These are phyloP conservation scores for Diplodia mutila DNA, from an alignment of 2,329 filamentous ascomycete genomes.

Conservation along the genomic window DNA sequence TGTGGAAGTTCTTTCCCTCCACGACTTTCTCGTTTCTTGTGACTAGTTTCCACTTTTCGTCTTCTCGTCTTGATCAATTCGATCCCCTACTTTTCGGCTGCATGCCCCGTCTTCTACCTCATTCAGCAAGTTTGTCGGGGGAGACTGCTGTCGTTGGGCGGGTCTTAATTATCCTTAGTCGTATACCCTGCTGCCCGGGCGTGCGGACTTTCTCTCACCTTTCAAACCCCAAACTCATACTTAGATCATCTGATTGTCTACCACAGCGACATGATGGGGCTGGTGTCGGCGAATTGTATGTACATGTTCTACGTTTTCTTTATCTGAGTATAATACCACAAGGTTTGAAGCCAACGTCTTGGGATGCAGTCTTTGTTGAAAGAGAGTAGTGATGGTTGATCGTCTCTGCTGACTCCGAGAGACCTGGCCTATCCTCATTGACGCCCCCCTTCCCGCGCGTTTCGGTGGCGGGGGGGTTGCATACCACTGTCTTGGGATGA, in stretches of 20 bases:
- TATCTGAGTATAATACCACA: background rate
- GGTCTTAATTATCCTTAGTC: background rate
- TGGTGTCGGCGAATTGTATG: background rate
- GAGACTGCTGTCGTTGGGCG: background rate
- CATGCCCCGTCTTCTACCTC: background rate
- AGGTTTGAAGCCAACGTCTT: background rate
- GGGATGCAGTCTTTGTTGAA: background rate
- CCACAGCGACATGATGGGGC: background rate
- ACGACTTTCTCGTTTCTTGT: background rate
- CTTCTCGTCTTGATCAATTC: too few species aligned
- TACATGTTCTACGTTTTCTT: background rate
- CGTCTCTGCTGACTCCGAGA: background rate
- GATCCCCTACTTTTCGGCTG: background rate
- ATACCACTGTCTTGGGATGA: too few species aligned
- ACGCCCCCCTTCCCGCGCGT: too few species aligned
- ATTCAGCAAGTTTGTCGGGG: background rate
- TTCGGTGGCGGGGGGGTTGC: too few species aligned
- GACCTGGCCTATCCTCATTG: background rate
- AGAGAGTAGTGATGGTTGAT: background rate
- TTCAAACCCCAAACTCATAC: background rate
- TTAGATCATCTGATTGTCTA: background rate
- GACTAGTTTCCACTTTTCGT: background rate
- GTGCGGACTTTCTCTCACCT: background rate
- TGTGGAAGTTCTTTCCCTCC: background rate
- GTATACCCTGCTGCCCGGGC: background rate